Evolutionary conservation across 306 rosid species (phyloP).

Genomic region (Cyamopsis tetragonoloba): DNA sequence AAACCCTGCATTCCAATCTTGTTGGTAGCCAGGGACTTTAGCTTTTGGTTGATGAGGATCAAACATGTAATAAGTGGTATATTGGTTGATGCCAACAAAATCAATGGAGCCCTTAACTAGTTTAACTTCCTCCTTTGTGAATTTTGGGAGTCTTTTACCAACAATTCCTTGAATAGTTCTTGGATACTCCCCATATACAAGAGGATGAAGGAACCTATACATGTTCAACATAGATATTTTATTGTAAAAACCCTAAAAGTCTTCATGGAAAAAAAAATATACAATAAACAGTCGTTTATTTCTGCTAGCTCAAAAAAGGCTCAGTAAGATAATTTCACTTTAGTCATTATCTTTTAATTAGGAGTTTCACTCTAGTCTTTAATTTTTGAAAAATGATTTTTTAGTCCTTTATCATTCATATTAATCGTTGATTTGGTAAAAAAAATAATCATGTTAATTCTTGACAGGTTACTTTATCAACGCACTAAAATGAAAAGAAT

Average conservation of each 20-base stretch:
- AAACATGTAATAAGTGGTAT: constrained; percentile 68
- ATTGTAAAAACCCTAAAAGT: not conserved
- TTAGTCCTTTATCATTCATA: no score
- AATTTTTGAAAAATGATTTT: no score
- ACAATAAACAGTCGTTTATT: no score
- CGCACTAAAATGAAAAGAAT: no score
- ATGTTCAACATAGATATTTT: constrained; percentile 1
- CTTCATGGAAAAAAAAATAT: not conserved
- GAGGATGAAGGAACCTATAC: constrained; percentile 83
- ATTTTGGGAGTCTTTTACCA: constrained; percentile 79
- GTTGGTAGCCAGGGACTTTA: constrained; percentile 65
- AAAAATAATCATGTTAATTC: no score
- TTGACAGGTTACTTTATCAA: no score
- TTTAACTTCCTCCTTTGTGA: constrained; percentile 72
- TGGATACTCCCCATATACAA: constrained; percentile 91
- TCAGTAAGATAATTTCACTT: no score
- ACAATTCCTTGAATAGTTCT: constrained; percentile 71
- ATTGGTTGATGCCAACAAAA: constrained; percentile 80
- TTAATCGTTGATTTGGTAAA: no score
- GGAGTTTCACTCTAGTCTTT: no score
- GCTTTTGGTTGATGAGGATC: constrained; percentile 52
- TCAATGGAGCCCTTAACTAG: constrained; percentile 79
- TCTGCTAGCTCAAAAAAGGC: no score
- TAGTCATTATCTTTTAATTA: no score
- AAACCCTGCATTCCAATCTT: constrained; percentile 84